Conservation (phyloP, 2,329 filamentous ascomycete species). For the Fusarium burgessii region DNA sequence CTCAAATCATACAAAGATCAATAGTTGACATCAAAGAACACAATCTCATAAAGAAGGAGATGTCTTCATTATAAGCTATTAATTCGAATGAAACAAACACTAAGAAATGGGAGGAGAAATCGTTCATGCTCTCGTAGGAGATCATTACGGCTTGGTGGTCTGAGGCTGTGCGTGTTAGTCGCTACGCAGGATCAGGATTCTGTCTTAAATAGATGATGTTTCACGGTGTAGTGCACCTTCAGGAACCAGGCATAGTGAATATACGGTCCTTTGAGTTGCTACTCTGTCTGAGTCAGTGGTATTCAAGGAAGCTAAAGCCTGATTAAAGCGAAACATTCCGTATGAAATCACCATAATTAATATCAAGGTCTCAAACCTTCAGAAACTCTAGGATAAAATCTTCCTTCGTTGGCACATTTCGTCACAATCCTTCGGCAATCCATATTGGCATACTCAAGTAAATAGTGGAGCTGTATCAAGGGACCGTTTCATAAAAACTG, state of each 20-base stretch:
- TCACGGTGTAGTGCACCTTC: background rate
- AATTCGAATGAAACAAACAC: background rate
- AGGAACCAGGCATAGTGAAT: background rate
- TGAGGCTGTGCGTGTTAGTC: background rate
- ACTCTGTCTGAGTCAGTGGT: background rate
- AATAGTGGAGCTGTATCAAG: background rate
- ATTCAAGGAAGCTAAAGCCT: no score
- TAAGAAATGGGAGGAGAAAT: background rate
- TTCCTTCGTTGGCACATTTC: background rate
- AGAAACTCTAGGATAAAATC: background rate
- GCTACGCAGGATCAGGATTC: background rate
- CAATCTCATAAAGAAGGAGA: background rate
- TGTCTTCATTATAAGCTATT: background rate
- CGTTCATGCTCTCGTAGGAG: background rate
- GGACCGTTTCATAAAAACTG: background rate
- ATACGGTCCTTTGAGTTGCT: background rate
- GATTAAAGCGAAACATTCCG: no score
- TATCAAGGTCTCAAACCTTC: background rate
- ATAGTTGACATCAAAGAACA: background rate
- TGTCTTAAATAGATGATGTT: slow-evolving; percentile 3
- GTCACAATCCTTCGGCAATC: background rate
- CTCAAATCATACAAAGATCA: background rate
- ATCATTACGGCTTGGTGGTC: background rate
- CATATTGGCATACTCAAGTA: background rate
- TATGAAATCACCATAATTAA: background rate